Conservation (phyloP, 2,329 filamentous ascomycete genomes). For the Alternaria incomplexa region DNA sequence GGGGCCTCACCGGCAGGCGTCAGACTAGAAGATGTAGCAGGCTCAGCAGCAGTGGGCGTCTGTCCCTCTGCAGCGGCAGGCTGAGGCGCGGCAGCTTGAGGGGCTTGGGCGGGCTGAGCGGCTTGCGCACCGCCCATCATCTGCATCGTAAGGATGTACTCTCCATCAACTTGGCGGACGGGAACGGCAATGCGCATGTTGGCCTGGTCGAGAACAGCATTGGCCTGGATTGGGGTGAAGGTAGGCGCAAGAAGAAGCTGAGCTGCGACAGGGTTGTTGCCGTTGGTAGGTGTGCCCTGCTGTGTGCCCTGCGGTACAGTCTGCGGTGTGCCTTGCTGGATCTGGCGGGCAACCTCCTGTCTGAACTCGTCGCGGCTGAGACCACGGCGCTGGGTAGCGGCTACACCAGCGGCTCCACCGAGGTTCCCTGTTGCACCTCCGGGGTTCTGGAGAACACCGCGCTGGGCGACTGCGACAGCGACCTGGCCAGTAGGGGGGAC, state of each 20-base stretch:
- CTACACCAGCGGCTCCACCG: conserved; percentile 27
- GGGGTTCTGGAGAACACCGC: conserved; percentile 44
- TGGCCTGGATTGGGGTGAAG: conserved; percentile 44
- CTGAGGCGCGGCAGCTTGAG: not conserved
- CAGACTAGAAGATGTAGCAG: not conserved
- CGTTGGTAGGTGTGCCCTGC: conserved; percentile 33
- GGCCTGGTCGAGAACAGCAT: conserved; percentile 42
- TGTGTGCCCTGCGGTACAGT: not conserved
- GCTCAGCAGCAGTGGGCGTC: conserved; percentile 4
- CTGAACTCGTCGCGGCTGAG: conserved; percentile 32
- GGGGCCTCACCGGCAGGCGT: not conserved
- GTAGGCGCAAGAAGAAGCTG: conserved; percentile 45
- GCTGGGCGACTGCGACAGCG: conserved; percentile 45
- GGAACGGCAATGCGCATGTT: conserved; percentile 48
- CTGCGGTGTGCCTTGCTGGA: conserved; percentile 6
- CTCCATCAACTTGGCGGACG: conserved; percentile 44
- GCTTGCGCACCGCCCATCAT: conserved; percentile 23
- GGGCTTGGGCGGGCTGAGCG: conserved; percentile 9
- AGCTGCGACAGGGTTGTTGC: conserved; percentile 43
- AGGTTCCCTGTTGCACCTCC: conserved; percentile 44
- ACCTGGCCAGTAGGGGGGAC: conserved; percentile 40
- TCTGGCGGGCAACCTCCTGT: conserved; percentile 30
- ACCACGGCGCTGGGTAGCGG: conserved; percentile 27
- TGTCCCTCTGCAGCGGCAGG: conserved; percentile 6
- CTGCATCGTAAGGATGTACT: conserved; percentile 46